Percentiles rank a stretch among this genome's conserved stretches.
Evolutionary conservation across 164 flowering plant species (phyloP).

Genomic region (Amborella trichopoda): DNA sequence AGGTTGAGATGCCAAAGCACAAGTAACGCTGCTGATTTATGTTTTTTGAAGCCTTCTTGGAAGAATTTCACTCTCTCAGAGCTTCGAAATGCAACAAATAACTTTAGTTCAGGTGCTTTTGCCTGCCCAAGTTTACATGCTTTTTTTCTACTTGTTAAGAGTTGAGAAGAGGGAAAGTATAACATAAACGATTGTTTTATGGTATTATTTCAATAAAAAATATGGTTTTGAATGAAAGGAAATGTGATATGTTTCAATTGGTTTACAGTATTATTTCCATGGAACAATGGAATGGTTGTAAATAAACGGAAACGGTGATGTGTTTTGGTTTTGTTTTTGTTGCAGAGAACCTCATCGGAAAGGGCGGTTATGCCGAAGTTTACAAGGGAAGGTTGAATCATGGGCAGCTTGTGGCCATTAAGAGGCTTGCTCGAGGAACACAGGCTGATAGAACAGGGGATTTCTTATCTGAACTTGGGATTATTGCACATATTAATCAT

Average conservation of each 20-base stretch:
- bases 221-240: neutral
- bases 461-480: constrained; percentile 84
- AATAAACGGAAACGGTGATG: constrained; percentile 4
- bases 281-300: constrained; percentile 8
- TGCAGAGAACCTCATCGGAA: constrained; percentile 70
- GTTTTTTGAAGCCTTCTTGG: constrained; percentile 46
- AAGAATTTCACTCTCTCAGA: constrained; percentile 47
- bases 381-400: constrained; percentile 63
- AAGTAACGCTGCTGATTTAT: constrained; percentile 28
- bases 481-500: constrained; percentile 84
- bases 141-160: neutral
- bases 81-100: constrained; percentile 63
- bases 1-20: constrained; percentile 25
- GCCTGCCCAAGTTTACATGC: neutral
- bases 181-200: too few species aligned
- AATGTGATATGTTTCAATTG: neutral
- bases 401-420: constrained; percentile 65
- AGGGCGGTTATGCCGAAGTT: constrained; percentile 93
- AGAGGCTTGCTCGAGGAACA: constrained; percentile 57
- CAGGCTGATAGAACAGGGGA: constrained; percentile 62
- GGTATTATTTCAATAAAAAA: too few species aligned
- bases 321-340: neutral
- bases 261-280: neutral
- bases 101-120: constrained; percentile 47
- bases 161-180: too few species aligned